Evolutionary conservation across 2,329 filamentous ascomycete genomes (phyloP).

Genomic region (Penicillium carneum): DNA sequence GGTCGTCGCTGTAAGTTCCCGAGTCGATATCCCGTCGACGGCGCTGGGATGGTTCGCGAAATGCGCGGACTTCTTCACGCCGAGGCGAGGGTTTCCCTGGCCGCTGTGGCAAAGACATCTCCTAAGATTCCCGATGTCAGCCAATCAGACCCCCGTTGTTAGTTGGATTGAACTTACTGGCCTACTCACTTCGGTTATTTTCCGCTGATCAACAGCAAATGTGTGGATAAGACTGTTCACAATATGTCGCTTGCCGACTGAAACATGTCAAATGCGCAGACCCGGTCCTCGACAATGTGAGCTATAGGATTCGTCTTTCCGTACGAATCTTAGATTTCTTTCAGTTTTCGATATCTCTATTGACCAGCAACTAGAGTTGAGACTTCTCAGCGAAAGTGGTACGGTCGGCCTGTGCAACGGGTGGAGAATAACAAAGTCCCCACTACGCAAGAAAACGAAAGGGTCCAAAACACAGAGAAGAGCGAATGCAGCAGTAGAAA

Average conservation of each 20-base stretch:
- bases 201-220: slow-evolving; percentile 19
- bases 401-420: slow-evolving; percentile 37
- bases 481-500: not conserved
- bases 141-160: not conserved
- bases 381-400: slow-evolving; percentile 6
- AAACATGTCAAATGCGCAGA: slow-evolving; percentile 21
- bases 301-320: not conserved
- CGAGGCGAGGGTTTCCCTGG: slow-evolving; percentile 69
- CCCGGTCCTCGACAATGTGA: slow-evolving; percentile 10
- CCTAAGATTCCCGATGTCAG: slow-evolving; percentile 13
- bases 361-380: slow-evolving; percentile 11
- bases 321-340: not conserved
- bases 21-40: slow-evolving; percentile 76
- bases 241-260: slow-evolving; percentile 13
- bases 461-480: slow-evolving; percentile 9
- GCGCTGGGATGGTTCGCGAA: slow-evolving; percentile 72
- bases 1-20: slow-evolving; percentile 55
- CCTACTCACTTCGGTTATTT: slow-evolving; percentile 23
- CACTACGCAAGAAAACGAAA: slow-evolving; percentile 13
- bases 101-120: slow-evolving; percentile 64
- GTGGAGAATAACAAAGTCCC: slow-evolving; percentile 37
- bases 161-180: not conserved
- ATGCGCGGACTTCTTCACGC: slow-evolving; percentile 66
- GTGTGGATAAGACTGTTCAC: slow-evolving; percentile 5
- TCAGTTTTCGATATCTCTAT: not conserved